A percentile compares a stretch with the other conserved stretches of the same genome.
Evolutionary conservation across 371 early-diverging fungal species (phyloP).

Genomic region (Haplosporangium sp.): DNA sequence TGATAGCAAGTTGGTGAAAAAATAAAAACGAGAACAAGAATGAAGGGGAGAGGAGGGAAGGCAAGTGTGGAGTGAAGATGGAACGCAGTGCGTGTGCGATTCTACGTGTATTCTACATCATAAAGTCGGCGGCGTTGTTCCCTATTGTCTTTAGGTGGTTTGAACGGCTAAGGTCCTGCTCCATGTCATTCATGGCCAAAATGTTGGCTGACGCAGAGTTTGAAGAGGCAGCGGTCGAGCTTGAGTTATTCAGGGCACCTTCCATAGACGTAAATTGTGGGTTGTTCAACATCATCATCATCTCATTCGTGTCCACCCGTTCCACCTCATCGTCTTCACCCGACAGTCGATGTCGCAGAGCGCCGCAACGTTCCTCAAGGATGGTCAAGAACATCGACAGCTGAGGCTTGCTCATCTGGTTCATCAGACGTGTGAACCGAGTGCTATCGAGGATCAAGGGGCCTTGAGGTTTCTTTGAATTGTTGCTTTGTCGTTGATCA

Average conservation of each 20-base stretch:
- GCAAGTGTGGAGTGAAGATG: no score
- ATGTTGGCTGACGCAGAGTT: slow-evolving; percentile 9
- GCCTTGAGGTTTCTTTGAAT: slow-evolving; percentile 14
- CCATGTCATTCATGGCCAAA: slow-evolving; percentile 8
- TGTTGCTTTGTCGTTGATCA: no score
- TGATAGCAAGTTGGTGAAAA: no score
- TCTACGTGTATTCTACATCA: slow-evolving; percentile 35
- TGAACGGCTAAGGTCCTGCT: slow-evolving; percentile 12
- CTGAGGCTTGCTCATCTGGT: slow-evolving; percentile 52
- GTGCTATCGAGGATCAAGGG: slow-evolving; percentile 49
- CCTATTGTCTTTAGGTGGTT: no score
- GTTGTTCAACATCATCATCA: slow-evolving; percentile 51
- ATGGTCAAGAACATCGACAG: slow-evolving; percentile 53
- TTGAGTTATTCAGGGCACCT: slow-evolving; percentile 7
- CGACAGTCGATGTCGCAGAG: slow-evolving; percentile 48
- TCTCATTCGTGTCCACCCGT: slow-evolving; percentile 40
- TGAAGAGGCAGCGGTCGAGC: not conserved
- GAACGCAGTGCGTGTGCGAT: no score
- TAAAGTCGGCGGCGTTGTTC: no score
- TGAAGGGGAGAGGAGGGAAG: not conserved
- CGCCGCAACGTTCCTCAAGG: slow-evolving; percentile 52
- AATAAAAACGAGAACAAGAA: no score
- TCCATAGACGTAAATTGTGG: slow-evolving; percentile 39
- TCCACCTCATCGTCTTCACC: slow-evolving; percentile 46
- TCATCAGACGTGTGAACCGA: slow-evolving; percentile 52